A percentile compares a stretch with the other conserved stretches of the same genome.
These are phyloP conservation scores for Chaetomiaceae sp. DNA, from an alignment of 2,329 filamentous ascomycete species.

Conservation along the genomic window DNA sequence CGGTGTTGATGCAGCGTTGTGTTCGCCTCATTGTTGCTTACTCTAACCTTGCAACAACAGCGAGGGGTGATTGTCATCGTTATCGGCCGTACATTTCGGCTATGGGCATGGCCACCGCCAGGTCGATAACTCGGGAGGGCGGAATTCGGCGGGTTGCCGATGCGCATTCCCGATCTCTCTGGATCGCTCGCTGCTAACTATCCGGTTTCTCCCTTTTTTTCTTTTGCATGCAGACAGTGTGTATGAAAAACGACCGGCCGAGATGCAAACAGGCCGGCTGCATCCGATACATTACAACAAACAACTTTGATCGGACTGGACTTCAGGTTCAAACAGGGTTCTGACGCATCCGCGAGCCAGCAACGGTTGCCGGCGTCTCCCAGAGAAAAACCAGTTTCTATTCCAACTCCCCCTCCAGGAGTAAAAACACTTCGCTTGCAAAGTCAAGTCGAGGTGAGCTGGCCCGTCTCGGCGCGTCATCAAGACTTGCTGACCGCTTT, in stretches of 20 bases:
- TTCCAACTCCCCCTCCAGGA: no score
- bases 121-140: neutral
- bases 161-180: conserved; percentile 3
- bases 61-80: no score
- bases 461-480: no score
- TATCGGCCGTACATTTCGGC: conserved; percentile 11
- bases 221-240: neutral
- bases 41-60: no score
- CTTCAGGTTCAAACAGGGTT: no score
- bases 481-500: no score
- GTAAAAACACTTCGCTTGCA: no score
- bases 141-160: conserved; percentile 7
- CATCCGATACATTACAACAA: neutral
- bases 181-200: conserved; percentile 1
- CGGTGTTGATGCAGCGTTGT: neutral
- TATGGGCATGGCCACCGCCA: neutral
- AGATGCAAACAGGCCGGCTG: conserved; percentile 8
- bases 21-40: conserved; percentile 2
- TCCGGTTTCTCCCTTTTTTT: neutral
- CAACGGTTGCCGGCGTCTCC: no score
- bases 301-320: no score
- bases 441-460: neutral
- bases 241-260: conserved; percentile 5
- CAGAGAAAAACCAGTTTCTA: no score
- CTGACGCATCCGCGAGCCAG: no score